These are phyloP conservation scores for Diversispora epigaea DNA, from an alignment of 192 early-diverging fungal genomes.

Conservation along the genomic window DNA sequence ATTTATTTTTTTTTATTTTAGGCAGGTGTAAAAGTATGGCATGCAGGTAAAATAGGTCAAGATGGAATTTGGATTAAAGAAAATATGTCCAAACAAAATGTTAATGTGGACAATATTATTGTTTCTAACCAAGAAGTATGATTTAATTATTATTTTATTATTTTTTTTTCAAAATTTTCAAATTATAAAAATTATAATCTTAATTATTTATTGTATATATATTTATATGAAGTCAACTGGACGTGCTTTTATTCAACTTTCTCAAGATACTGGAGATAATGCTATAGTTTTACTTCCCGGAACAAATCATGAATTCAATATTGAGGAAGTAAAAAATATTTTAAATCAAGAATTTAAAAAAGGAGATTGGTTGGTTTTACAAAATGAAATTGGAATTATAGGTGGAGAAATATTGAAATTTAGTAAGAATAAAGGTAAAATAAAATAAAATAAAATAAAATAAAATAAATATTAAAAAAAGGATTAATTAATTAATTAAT, in stretches of 20 bases:
- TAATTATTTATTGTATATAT: not conserved
- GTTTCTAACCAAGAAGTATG: slow-evolving; percentile 52
- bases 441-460: no score
- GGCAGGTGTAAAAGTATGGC: slow-evolving; percentile 64
- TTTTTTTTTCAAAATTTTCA: not conserved
- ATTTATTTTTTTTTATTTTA: slow-evolving; percentile 24
- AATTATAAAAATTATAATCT: no score
- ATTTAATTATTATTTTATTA: not conserved
- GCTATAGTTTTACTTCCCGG: slow-evolving; percentile 83
- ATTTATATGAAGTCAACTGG: slow-evolving; percentile 60
- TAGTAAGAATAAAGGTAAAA: slow-evolving; percentile 52
- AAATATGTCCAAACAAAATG: slow-evolving; percentile 60
- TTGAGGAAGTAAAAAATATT: slow-evolving; percentile 49
- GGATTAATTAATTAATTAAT: no score
- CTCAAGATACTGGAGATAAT: slow-evolving; percentile 71
- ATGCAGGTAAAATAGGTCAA: slow-evolving; percentile 77
- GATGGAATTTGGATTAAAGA: slow-evolving; percentile 81
- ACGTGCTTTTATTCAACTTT: slow-evolving; percentile 84
- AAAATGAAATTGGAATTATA: slow-evolving; percentile 77
- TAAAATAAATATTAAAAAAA: no score
- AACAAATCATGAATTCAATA: slow-evolving; percentile 64
- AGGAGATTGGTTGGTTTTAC: slow-evolving; percentile 80
- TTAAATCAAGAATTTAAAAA: slow-evolving; percentile 48
- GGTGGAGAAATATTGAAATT: slow-evolving; percentile 63
- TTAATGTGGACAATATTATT: slow-evolving; percentile 62